Conservation (phyloP, 1,284 basidiomycete species). For the Naganishia liquefaciens region DNA sequence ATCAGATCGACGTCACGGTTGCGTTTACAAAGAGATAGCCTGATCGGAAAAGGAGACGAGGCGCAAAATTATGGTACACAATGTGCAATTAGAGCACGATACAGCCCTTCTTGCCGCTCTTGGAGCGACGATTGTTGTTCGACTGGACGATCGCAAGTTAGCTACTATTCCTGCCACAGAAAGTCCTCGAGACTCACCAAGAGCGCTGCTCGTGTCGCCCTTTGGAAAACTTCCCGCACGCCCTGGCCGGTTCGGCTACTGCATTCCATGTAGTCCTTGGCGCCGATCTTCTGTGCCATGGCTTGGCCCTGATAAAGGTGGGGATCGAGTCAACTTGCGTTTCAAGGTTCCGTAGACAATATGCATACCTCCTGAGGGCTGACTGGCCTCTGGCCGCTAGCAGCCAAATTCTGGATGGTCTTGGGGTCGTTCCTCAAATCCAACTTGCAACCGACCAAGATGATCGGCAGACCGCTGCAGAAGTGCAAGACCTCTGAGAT, state of each 20-base stretch:
- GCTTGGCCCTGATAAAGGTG: constrained; percentile 67
- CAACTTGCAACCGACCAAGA: constrained; percentile 91
- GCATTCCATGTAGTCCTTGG: constrained; percentile 86
- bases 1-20: constrained; percentile 30
- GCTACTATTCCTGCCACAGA: background rate
- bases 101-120: constrained; percentile 45
- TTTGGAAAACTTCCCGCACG: constrained; percentile 89
- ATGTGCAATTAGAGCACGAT: constrained; percentile 59
- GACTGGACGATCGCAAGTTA: constrained; percentile 16
- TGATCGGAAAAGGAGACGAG: background rate
- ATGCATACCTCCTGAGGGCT: constrained; percentile 67
- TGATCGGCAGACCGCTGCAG: constrained; percentile 80
- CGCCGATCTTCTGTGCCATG: constrained; percentile 83
- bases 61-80: background rate
- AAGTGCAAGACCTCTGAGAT: constrained; percentile 92
- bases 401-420: constrained; percentile 75
- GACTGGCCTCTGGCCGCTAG: constrained; percentile 78
- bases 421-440: constrained; percentile 77
- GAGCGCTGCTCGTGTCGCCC: constrained; percentile 78
- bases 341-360: background rate
- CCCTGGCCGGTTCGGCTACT: constrained; percentile 85
- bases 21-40: constrained; percentile 22
- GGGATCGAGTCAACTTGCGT: background rate
- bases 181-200: constrained; percentile 48
- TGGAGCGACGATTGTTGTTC: constrained; percentile 36